phyloP scores from a whole-genome alignment of 1,139 yeast genomes.

The Sugiyamaella novakii region DNA sequence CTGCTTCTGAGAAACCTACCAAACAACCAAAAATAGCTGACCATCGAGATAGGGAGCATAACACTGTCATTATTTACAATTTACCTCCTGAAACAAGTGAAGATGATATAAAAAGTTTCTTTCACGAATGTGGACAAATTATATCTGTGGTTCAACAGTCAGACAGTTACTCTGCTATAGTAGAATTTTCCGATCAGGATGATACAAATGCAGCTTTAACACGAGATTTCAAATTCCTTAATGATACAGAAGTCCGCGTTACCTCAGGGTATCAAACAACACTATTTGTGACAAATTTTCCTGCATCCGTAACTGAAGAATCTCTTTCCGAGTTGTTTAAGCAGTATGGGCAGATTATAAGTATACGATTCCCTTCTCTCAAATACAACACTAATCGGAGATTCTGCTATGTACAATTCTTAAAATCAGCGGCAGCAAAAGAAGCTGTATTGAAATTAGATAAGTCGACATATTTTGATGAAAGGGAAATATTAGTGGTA shows the following conservation, averaged over 20 bases:
- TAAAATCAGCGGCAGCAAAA: slow-evolving; percentile 50
- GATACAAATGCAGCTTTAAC: slow-evolving; percentile 64
- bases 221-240: slow-evolving; percentile 53
- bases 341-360: slow-evolving; percentile 51
- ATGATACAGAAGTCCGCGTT: slow-evolving; percentile 51
- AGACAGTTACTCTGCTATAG: slow-evolving; percentile 25
- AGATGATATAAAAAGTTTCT: slow-evolving; percentile 47
- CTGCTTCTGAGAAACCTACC: background rate
- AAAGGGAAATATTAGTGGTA: slow-evolving; percentile 49
- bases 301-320: slow-evolving; percentile 54
- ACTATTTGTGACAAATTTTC: slow-evolving; percentile 72
- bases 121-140: slow-evolving; percentile 63
- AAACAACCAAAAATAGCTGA: slow-evolving; percentile 5
- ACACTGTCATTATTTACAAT: slow-evolving; percentile 52
- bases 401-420: slow-evolving; percentile 74
- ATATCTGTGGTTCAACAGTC: slow-evolving; percentile 23
- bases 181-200: slow-evolving; percentile 58
- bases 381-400: slow-evolving; percentile 59
- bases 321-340: slow-evolving; percentile 50
- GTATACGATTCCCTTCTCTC: slow-evolving; percentile 69
- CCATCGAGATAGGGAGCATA: slow-evolving; percentile 58
- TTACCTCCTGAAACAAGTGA: slow-evolving; percentile 44
- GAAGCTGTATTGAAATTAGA: slow-evolving; percentile 52
- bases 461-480: slow-evolving; percentile 37
- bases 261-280: slow-evolving; percentile 50